Evolutionary conservation across 1,284 basidiomycete species (phyloP), one percentile per base, ranked within the genome.

Genomic region (Moniliella sp.): DNA sequence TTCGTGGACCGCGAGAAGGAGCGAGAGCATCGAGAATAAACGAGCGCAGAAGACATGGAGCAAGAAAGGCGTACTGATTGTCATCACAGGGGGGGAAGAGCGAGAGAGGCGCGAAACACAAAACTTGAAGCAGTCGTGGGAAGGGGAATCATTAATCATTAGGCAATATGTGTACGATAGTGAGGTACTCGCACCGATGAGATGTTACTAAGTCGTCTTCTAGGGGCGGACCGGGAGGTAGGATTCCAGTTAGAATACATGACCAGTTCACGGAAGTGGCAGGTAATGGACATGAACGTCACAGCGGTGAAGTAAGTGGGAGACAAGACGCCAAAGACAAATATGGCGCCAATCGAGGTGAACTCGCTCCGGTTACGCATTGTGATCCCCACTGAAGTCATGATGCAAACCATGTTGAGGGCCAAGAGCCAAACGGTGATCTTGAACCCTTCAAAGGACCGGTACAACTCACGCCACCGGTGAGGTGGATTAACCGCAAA

Each of bases 201-300:
- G n/a, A n/a, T n/a, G n/a, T n/a, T n/a, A n/a, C n/a, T n/a, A n/a
- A n/a, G n/a, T n/a, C n/a, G n/a, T n/a, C n/a, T n/a, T n/a, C n/a
- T n/a, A n/a, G n/a, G n/a, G n/a, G n/a, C n/a, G 15, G 32, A n/a
- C 7, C 38, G 15, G 5, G 31, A 23, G n/a, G 36, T 39, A 9
- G 36, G 25, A 23, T 39, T 40, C 38, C 36, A 38, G 14, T 48
- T 48, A 25, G 42, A 39, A 34, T 42, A 52, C 34, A 41, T 42
- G 39, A 42, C 32, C 10, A 52, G 39, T 34, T 52, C 39, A 5
- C 50, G n/a, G 26, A 50, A 50, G 39, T 52, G 50, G 41, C 43
- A 45, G 27, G 46, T 49, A 36, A 52, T 48, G 18, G 41, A 28
- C 35, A 40, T 39, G 27, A 32, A 4, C 4, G 15, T 27, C 16